Evolutionary conservation across 768 basidiomycete genomes (phyloP).

Genomic region (Hericium erinaceus): DNA sequence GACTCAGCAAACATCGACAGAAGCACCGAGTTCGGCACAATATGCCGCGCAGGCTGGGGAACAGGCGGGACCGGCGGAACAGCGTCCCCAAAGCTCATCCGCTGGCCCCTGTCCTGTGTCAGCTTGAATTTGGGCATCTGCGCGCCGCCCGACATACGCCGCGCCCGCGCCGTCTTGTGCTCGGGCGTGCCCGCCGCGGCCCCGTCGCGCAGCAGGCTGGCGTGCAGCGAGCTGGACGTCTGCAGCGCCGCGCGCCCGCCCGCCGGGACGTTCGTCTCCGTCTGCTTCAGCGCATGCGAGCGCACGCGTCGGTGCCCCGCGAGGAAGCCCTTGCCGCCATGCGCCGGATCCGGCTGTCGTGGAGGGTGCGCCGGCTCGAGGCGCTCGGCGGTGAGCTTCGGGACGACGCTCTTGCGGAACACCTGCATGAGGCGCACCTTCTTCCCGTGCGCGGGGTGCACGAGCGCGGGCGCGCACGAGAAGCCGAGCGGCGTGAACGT

Average conservation of each 20-base stretch:
- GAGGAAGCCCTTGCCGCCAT: not conserved
- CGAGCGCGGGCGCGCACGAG: constrained; percentile 59
- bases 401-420: constrained; percentile 56
- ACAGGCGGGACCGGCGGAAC: not conserved
- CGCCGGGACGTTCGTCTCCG: not conserved
- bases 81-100: not conserved
- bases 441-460: constrained; percentile 55
- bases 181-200: not conserved
- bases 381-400: constrained; percentile 59
- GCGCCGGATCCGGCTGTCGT: not conserved
- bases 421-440: constrained; percentile 62
- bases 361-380: constrained; percentile 33
- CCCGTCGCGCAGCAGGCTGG: not conserved
- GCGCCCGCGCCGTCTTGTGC: not conserved
- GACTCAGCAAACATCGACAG: not conserved
- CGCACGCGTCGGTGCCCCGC: not conserved
- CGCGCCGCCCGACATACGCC: not conserved
- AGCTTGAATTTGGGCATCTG: not conserved
- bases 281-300: not conserved
- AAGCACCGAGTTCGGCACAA: not conserved
- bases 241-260: not conserved
- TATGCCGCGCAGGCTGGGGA: not conserved
- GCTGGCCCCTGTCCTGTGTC: not conserved
- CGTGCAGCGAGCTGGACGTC: not conserved
- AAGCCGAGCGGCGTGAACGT: constrained; percentile 64